phyloP scores from a whole-genome alignment of 371 early-diverging fungal species.

The Parasitella parasitica region DNA sequence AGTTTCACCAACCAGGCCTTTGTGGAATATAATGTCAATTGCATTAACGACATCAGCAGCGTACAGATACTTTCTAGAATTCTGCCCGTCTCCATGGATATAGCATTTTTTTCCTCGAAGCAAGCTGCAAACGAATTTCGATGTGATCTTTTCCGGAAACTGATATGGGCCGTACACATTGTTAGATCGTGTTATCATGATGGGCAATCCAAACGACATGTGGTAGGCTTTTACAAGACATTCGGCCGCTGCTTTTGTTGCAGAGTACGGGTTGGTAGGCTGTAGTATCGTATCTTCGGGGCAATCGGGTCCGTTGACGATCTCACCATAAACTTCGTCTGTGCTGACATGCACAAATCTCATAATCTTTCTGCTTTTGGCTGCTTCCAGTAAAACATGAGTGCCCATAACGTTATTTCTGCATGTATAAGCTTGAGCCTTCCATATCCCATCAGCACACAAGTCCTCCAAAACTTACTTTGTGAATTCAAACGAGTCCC shows the following conservation, averaged over 20 bases:
- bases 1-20: slow-evolving; percentile 67
- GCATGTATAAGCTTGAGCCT: no score
- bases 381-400: slow-evolving; percentile 84
- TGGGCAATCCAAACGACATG: slow-evolving; percentile 80
- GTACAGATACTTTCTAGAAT: slow-evolving; percentile 80
- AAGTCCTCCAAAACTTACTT: slow-evolving; percentile 28
- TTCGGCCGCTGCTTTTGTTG: slow-evolving; percentile 90
- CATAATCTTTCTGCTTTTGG: slow-evolving; percentile 54
- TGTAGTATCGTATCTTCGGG: slow-evolving; percentile 69
- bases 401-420: slow-evolving; percentile 86
- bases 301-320: slow-evolving; percentile 65
- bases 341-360: slow-evolving; percentile 84
- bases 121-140: slow-evolving; percentile 83
- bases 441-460: not conserved
- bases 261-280: slow-evolving; percentile 87
- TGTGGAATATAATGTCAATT: slow-evolving; percentile 69
- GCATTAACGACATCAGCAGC: slow-evolving; percentile 79
- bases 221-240: slow-evolving; percentile 79
- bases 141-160: slow-evolving; percentile 88
- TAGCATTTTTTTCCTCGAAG: slow-evolving; percentile 60
- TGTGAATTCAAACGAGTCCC: slow-evolving; percentile 86
- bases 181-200: slow-evolving; percentile 82
- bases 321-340: slow-evolving; percentile 90
- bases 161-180: slow-evolving; percentile 88
- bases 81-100: slow-evolving; percentile 81